These are phyloP conservation scores for Botrytis galanthina DNA, from an alignment of 2,329 filamentous ascomycete species.

Conservation along the genomic window DNA sequence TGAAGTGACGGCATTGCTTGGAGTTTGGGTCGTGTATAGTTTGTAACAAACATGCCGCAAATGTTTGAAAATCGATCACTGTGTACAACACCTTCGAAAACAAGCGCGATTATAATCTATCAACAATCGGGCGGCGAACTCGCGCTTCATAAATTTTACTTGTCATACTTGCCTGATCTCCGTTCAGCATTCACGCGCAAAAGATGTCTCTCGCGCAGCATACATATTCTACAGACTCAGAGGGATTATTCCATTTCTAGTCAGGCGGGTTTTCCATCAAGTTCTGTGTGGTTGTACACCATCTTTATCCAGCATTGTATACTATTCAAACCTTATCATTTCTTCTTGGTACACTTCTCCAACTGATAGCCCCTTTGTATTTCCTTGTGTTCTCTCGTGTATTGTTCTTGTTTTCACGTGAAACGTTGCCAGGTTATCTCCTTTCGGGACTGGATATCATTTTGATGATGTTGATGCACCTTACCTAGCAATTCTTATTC, in stretches of 20 bases:
- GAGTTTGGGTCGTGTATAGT: slow-evolving; percentile 36
- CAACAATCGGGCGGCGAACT: neutral
- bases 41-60: slow-evolving; percentile 21
- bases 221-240: neutral
- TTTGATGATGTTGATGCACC: neutral
- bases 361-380: neutral
- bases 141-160: neutral
- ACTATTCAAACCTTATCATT: neutral
- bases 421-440: neutral
- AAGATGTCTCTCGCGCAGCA: neutral
- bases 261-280: neutral
- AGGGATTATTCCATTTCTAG: neutral
- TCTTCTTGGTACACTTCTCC: neutral
- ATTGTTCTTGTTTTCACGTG: neutral
- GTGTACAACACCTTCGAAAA: slow-evolving; percentile 26
- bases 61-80: slow-evolving; percentile 28
- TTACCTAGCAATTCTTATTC: neutral
- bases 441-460: neutral
- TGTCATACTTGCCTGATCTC: neutral
- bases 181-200: neutral
- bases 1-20: slow-evolving; percentile 35
- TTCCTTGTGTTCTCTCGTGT: neutral
- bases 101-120: slow-evolving; percentile 4
- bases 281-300: neutral
- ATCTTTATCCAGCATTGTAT: slow-evolving; percentile 8